Conservation (phyloP, 768 basidiomycete genomes). For the Boletus rex-veris region DNA sequence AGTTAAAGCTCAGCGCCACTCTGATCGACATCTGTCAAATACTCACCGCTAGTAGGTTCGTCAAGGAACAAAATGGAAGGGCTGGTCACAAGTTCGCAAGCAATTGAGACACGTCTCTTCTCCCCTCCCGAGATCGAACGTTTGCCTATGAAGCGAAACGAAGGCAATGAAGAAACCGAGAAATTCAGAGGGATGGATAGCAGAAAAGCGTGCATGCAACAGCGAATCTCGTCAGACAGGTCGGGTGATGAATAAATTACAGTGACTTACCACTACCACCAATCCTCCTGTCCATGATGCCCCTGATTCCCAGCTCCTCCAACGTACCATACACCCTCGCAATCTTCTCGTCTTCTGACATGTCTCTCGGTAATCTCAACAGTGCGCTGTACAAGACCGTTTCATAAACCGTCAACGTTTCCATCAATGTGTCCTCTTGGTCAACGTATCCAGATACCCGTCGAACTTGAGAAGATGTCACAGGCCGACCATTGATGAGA, state of each 20-base stretch:
- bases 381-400: constrained; percentile 93
- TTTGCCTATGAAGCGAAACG: constrained; percentile 46
- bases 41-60: constrained; percentile 91
- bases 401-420: constrained; percentile 96
- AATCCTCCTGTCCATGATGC: constrained; percentile 86
- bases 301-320: constrained; percentile 91
- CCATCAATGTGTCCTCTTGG: constrained; percentile 97
- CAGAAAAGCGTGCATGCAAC: not conserved
- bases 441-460: constrained; percentile 93
- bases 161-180: not conserved
- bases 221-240: not conserved
- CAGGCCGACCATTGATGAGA: constrained; percentile 81
- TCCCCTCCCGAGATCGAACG: constrained; percentile 97
- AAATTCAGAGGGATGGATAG: not conserved
- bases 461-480: constrained; percentile 72
- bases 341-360: constrained; percentile 95
- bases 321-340: constrained; percentile 92
- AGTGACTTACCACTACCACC: constrained; percentile 72
- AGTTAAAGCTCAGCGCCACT: not conserved
- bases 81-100: constrained; percentile 96
- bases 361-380: constrained; percentile 85
- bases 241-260: not conserved
- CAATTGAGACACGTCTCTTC: constrained; percentile 94
- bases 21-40: not conserved
- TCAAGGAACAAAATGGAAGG: constrained; percentile 96